These are phyloP conservation scores for Fusarium lyarnte DNA, from an alignment of 2,329 filamentous ascomycete species.

Conservation along the genomic window DNA sequence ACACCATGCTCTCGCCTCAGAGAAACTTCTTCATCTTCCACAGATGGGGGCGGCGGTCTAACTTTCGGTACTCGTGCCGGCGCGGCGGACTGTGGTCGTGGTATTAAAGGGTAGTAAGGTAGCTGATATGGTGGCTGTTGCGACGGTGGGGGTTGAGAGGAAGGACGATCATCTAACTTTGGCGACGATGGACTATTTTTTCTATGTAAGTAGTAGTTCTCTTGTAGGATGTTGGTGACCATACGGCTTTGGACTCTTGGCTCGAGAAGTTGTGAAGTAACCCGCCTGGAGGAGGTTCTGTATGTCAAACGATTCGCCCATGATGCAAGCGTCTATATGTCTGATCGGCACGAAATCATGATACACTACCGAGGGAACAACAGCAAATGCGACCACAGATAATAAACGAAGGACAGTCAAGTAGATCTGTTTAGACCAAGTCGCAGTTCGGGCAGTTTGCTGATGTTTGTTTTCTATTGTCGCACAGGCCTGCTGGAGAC, in stretches of 20 bases:
- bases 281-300: slow-evolving; percentile 60
- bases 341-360: slow-evolving; percentile 34
- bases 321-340: slow-evolving; percentile 44
- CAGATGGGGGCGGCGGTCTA: slow-evolving; percentile 70
- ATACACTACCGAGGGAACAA: slow-evolving; percentile 26
- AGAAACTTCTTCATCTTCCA: slow-evolving; percentile 74
- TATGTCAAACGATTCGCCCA: slow-evolving; percentile 57
- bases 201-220: slow-evolving; percentile 21
- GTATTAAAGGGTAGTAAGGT: slow-evolving; percentile 27
- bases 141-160: slow-evolving; percentile 24
- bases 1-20: slow-evolving; percentile 68
- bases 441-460: slow-evolving; percentile 6
- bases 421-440: not conserved
- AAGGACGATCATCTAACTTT: slow-evolving; percentile 28
- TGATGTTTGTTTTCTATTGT: slow-evolving; percentile 36
- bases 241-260: slow-evolving; percentile 46
- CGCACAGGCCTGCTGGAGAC: slow-evolving; percentile 37
- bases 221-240: slow-evolving; percentile 2
- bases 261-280: slow-evolving; percentile 60
- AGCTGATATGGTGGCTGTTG: slow-evolving; percentile 30
- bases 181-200: slow-evolving; percentile 29
- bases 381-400: slow-evolving; percentile 14
- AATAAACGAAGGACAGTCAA: not conserved
- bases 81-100: slow-evolving; percentile 26
- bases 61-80: slow-evolving; percentile 38